Evolutionary conservation across 2,329 filamentous ascomycete species (phyloP).

Genomic region (Diaporthe velutina): DNA sequence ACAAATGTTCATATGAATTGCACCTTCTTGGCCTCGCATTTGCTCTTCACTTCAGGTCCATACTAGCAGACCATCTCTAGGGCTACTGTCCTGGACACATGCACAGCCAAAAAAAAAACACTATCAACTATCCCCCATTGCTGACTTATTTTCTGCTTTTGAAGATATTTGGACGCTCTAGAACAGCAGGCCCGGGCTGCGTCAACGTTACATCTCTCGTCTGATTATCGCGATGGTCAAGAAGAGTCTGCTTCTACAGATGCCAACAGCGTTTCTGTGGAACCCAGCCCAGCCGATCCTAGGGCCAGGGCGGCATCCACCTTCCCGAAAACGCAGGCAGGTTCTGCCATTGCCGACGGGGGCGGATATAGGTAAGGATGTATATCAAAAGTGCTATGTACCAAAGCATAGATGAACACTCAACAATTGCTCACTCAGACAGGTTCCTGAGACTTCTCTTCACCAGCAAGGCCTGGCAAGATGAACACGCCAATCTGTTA

Average conservation of each 20-base stretch:
- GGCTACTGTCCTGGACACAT: background rate
- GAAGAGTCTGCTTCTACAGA: background rate
- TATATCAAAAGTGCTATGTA: background rate
- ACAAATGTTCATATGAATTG: background rate
- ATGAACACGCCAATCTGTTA: background rate
- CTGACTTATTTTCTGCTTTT: background rate
- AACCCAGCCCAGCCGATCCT: background rate
- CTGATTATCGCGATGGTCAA: background rate
- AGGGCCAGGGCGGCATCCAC: background rate
- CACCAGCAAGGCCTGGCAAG: background rate
- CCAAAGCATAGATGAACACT: background rate
- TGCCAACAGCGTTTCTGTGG: background rate
- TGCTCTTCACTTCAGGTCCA: background rate
- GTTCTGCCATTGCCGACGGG: background rate
- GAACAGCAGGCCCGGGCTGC: background rate
- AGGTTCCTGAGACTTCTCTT: constrained; percentile 5
- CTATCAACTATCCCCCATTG: too few relatives aligned
- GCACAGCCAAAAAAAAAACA: too few relatives aligned
- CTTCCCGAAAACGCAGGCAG: background rate
- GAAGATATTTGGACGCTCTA: background rate
- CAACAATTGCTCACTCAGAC: too few relatives aligned
- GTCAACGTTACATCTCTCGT: background rate
- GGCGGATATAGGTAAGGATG: constrained; percentile 9
- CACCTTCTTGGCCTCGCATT: background rate
- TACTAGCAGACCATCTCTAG: background rate